These are phyloP conservation scores for Holtermanniella nyarrowii DNA, from an alignment of 768 basidiomycete genomes.

Conservation along the genomic window DNA sequence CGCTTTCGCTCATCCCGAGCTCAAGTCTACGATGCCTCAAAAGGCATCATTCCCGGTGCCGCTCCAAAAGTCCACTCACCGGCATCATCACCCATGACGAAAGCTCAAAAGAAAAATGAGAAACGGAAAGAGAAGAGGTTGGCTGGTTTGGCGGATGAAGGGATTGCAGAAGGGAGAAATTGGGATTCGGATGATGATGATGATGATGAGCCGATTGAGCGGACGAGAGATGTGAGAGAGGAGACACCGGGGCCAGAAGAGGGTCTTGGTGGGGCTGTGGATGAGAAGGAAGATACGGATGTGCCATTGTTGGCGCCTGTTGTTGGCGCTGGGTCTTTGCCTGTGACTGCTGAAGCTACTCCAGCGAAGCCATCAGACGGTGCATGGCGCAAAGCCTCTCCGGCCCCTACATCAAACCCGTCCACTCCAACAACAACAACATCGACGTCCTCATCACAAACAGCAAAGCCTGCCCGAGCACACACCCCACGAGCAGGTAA, in stretches of 20 bases:
- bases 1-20: constrained; percentile 72
- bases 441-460: not conserved
- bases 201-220: constrained; percentile 43
- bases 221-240: constrained; percentile 21
- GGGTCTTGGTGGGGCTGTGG: constrained; percentile 14
- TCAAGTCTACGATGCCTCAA: constrained; percentile 30
- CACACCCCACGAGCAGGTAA: constrained; percentile 16
- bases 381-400: not conserved
- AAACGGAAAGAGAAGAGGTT: constrained; percentile 71
- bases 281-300: constrained; percentile 17
- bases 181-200: constrained; percentile 72
- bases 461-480: constrained; percentile 3
- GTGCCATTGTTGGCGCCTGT: not conserved
- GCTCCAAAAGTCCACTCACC: constrained; percentile 20
- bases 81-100: constrained; percentile 44
- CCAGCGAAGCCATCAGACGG: not conserved
- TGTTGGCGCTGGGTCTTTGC: not conserved
- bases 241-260: constrained; percentile 24
- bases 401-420: not conserved
- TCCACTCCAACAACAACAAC: not conserved
- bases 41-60: not conserved
- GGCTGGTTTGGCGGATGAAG: constrained; percentile 48
- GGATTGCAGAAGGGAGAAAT: constrained; percentile 40
- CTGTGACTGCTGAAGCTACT: not conserved
- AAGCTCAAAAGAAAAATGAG: constrained; percentile 62